Base-by-base conservation (phyloP, 495 filamentous ascomycete genomes). In the Annulohypoxylon stygium region DNA sequence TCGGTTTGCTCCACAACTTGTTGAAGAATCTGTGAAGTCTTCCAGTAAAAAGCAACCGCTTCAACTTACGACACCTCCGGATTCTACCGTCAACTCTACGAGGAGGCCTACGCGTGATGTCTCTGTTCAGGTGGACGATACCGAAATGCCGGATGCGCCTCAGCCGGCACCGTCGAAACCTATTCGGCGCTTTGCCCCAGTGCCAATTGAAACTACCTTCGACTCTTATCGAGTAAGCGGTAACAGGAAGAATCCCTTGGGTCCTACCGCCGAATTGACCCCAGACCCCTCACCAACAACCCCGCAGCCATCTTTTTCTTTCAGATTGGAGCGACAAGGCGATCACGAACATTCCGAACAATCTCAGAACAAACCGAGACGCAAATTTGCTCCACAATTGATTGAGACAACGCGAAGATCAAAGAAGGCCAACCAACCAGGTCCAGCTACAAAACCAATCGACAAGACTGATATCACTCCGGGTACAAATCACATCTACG, bases 391-490 rank as follows among this genome's bases (percentile, higher is more conserved):
- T 6, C 89, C 90, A 1, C 87, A 93, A 73, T 85, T 91, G 4
- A 86, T 92, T 53, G 91, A 93, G 77, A 92, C 89, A n/a, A 85
- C 87, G 8, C 85, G 88, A 16, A 83, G 89, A 61, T 85, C 85
- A 11, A 86, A 86, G 71, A 83, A 84, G 68, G 82, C 82, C 33
- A 82, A 86, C 16, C 86, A 88, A 55, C 80, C 82, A n/a, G 84
- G 81, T 11, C 85, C 82, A 14, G 85, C 85, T 23, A 86, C 84
- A 14, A 81, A 77, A 34, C 84, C 81, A 10, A 82, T 83, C 45
- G 87, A 89, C 79, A 87, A 83, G 80, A 88, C 87, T 5, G 87
- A 88, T 63, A 85, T 88, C 10, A 88, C 87, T 1, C 87, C 87
- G 16, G 86, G 86, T 65, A 86, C 84, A 11, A 87, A 87, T 65